Evolutionary conservation across 2,329 filamentous ascomycete genomes (phyloP), one percentile per base, ranked within the genome.

Genomic region (Neofusicoccum cordaticola): DNA sequence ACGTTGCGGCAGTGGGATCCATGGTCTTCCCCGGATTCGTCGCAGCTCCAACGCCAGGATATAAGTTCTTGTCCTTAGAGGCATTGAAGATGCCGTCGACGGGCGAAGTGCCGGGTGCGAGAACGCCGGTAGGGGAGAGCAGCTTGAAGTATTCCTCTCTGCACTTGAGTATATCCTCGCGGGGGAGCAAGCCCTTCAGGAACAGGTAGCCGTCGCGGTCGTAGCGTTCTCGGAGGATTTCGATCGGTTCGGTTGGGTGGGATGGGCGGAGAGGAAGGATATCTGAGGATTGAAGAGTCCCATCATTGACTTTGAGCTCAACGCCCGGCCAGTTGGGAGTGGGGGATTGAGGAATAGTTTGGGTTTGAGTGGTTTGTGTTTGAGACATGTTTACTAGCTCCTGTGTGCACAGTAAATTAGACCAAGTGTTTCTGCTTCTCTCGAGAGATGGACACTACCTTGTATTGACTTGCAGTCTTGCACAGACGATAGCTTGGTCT

Each of bases 121-220:
- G 75, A 41, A 89, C 81, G 0, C 84, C 84, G 27, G 81, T 87
- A 0, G 85, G 80, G 1, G 80, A 75, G 2, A 88, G 75, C 47
- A 81, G 81, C 3, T 76, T 73, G 71, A 87, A 88, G 71, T 87
- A 88, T 41, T 78, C 72, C 63, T 81, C 74, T 1, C 85, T 80
- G 9, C 82, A 81, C 39, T 77, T 74, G 7, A 86, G 77, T 0
- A 87, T 83, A 62, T 86, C 83, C 2, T 76, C 72, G 4, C 81
- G 81, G 0, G 84, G 85, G 2, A 87, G 72, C 0, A 87, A 70
- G 1, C 80, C 79, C 68, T 86, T 87, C 2, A 87, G 62, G 60
- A 84, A 83, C 27, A 87, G 71, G 67, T 86, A 86, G n/a, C 84
- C 84, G 48, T 86, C 80, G 65, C 79, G 70, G 6, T 79, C 67